Conservation (phyloP, 352 stramenopile species). For the Pythium brachiatum region DNA sequence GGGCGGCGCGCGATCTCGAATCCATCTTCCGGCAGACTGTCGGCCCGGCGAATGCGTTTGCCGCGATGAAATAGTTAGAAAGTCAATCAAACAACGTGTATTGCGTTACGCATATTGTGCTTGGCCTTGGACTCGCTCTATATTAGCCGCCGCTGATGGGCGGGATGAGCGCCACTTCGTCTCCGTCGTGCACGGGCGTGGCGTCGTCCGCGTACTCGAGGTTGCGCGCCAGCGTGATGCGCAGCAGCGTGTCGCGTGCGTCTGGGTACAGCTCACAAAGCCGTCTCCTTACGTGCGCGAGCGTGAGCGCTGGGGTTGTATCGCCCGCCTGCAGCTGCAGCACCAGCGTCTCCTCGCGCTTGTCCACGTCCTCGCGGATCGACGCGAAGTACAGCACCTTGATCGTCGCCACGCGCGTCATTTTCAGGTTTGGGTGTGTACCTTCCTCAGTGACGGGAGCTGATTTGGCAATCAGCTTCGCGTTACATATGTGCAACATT, state of each 20-base stretch:
- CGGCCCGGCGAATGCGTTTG: constrained; percentile 9
- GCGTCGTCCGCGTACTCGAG: constrained; percentile 67
- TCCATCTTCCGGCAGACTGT: constrained; percentile 71
- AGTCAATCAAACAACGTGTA: background rate
- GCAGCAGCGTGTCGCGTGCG: constrained; percentile 37
- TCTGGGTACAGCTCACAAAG: constrained; percentile 55
- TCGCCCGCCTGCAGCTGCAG: constrained; percentile 12
- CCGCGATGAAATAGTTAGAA: constrained; percentile 20
- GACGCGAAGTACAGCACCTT: constrained; percentile 85
- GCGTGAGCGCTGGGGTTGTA: constrained; percentile 20
- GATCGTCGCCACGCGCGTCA: constrained; percentile 32
- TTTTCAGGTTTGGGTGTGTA: background rate
- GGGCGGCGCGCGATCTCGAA: constrained; percentile 46
- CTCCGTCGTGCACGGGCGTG: constrained; percentile 41
- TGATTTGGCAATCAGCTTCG: background rate
- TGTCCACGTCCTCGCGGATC: constrained; percentile 62
- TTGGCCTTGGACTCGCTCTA: background rate
- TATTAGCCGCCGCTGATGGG: constrained; percentile 68
- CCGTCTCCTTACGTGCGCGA: constrained; percentile 38
- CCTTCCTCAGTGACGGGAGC: background rate
- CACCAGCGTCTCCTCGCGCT: constrained; percentile 59
- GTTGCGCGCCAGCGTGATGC: constrained; percentile 70
- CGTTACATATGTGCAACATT: background rate
- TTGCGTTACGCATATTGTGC: background rate
- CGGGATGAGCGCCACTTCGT: constrained; percentile 82